phyloP scores from a whole-genome alignment of 1,139 yeast species.

The Saccharomyces hybrid region DNA sequence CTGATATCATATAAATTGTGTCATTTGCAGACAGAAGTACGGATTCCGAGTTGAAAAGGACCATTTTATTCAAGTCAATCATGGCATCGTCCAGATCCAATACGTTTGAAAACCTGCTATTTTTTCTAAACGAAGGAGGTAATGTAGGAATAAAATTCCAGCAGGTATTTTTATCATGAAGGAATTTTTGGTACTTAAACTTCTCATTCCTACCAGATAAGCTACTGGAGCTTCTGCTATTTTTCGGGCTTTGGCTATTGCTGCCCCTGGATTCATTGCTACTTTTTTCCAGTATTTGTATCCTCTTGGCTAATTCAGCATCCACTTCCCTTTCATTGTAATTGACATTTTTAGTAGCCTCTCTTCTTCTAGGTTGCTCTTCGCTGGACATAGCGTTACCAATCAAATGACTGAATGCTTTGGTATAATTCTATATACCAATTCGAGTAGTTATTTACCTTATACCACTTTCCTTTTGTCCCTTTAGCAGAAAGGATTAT shows the following conservation, averaged over 20 bases:
- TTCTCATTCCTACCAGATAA: constrained; percentile 6
- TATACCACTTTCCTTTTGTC: not conserved
- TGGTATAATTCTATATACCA: not conserved
- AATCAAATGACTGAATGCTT: not conserved
- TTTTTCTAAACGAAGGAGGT: constrained; percentile 24
- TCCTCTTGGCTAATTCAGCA: constrained; percentile 14
- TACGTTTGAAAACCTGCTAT: constrained; percentile 30
- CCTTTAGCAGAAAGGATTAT: not conserved
- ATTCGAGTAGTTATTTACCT: not conserved
- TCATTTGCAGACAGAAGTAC: constrained; percentile 40
- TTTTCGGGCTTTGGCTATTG: constrained; percentile 1
- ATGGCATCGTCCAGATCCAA: constrained; percentile 37
- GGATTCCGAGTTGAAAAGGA: constrained; percentile 29
- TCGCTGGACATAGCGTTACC: not conserved
- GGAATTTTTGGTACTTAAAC: constrained; percentile 18
- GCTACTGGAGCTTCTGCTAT: not conserved
- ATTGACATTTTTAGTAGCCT: constrained; percentile 29
- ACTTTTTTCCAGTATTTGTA: constrained; percentile 15
- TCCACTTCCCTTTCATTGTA: constrained; percentile 34
- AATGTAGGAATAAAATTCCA: constrained; percentile 31
- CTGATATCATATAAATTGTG: constrained; percentile 76
- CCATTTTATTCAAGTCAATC: constrained; percentile 26
- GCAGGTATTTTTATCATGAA: constrained; percentile 18
- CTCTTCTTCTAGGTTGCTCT: constrained; percentile 16
- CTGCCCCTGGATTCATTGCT: constrained; percentile 1